phyloP scores from a whole-genome alignment of 345 rosid genomes.

The Carallia brachiata region DNA sequence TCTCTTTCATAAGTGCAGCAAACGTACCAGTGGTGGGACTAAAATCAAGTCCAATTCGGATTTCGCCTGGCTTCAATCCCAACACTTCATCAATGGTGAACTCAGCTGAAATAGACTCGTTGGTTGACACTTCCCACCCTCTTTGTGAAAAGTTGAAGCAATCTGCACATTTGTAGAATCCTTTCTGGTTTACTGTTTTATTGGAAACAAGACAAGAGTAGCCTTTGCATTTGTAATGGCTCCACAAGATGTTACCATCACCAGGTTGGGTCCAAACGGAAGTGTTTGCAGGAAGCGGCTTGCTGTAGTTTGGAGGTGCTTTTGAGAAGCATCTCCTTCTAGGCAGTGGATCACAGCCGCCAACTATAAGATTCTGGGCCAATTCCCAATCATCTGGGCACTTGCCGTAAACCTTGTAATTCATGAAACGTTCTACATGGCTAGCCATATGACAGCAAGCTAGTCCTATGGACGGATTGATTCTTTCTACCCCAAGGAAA shows the following conservation, averaged over 20 bases:
- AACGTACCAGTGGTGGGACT: slow-evolving; percentile 52
- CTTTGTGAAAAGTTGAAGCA: slow-evolving; percentile 46
- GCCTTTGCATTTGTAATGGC: slow-evolving; percentile 49
- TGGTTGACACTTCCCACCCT: slow-evolving; percentile 38
- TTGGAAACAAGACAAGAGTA: slow-evolving; percentile 51
- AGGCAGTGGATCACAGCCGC: slow-evolving; percentile 56
- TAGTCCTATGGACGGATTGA: slow-evolving; percentile 43
- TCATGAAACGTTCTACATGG: slow-evolving; percentile 43
- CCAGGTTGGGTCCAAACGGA: slow-evolving; percentile 51
- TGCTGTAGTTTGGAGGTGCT: slow-evolving; percentile 35
- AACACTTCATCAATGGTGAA: slow-evolving; percentile 54
- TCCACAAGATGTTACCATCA: slow-evolving; percentile 45
- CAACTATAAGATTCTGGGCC: slow-evolving; percentile 47
- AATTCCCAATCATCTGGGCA: slow-evolving; percentile 51
- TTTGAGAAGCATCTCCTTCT: slow-evolving; percentile 55
- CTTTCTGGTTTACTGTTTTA: slow-evolving; percentile 26
- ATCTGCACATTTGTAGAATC: slow-evolving; percentile 56
- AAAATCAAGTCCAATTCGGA: slow-evolving; percentile 52
- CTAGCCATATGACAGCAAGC: slow-evolving; percentile 34
- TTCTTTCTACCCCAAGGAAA: slow-evolving; percentile 49
- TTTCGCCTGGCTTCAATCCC: slow-evolving; percentile 42
- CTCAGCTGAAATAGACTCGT: slow-evolving; percentile 40
- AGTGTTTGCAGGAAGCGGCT: slow-evolving; percentile 30
- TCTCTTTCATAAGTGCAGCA: slow-evolving; percentile 58
- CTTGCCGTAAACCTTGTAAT: slow-evolving; percentile 32